Percentiles rank a stretch among this genome's conserved stretches.
Conservation (phyloP, 2,329 filamentous ascomycete genomes). For the Talaromyces sp. region DNA sequence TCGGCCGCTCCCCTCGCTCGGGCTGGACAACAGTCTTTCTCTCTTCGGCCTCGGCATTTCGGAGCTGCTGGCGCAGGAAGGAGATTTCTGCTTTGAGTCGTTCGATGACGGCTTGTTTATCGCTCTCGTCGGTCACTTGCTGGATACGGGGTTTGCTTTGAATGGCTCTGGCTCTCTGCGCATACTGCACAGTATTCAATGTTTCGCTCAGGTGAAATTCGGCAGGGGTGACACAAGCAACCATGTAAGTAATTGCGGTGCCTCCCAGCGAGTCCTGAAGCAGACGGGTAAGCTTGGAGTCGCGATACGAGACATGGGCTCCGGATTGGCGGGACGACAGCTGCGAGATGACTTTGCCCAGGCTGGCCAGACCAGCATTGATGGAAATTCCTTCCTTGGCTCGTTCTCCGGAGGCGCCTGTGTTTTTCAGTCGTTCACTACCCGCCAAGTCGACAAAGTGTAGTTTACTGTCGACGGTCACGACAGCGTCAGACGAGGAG, state of each 20-base stretch:
- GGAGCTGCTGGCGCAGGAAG: conserved; percentile 89
- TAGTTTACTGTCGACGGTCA: conserved; percentile 95
- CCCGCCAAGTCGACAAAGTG: conserved; percentile 98
- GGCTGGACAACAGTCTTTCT: conserved; percentile 51
- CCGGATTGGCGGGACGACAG: conserved; percentile 83
- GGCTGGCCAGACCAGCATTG: conserved; percentile 87
- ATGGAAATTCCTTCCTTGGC: conserved; percentile 97
- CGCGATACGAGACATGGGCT: conserved; percentile 92
- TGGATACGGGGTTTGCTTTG: conserved; percentile 97
- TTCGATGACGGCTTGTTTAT: conserved; percentile 91
- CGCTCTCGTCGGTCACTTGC: conserved; percentile 77
- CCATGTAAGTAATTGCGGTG: conserved; percentile 98
- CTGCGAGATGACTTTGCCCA: conserved; percentile 98
- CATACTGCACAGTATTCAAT: conserved; percentile 94
- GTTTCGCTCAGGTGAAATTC: conserved; percentile 98
- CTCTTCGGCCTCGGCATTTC: conserved; percentile 67
- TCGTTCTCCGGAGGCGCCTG: conserved; percentile 86
- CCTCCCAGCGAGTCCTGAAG: conserved; percentile 95
- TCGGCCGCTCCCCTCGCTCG: conserved; percentile 64
- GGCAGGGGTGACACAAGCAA: conserved; percentile 93
- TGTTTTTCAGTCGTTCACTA: conserved; percentile 95
- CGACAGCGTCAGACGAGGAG: conserved; percentile 54
- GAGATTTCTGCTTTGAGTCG: conserved; percentile 88
- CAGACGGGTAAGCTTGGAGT: conserved; percentile 92
- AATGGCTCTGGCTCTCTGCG: conserved; percentile 89